phyloP scores from a whole-genome alignment of 2,329 filamentous ascomycete genomes.

The Alternaria incomplexa region DNA sequence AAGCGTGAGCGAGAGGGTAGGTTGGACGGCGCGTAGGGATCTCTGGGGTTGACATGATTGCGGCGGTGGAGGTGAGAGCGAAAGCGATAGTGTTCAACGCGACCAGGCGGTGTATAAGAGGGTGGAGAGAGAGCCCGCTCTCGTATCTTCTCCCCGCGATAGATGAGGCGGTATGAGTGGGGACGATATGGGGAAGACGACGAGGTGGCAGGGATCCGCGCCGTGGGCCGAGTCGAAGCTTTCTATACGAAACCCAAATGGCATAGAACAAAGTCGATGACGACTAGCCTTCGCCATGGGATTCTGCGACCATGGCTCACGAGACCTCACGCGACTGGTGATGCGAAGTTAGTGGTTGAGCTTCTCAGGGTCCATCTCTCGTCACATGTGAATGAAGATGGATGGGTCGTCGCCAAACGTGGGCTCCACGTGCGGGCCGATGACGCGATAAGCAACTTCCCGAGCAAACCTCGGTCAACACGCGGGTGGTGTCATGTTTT shows the following conservation, averaged over 20 bases:
- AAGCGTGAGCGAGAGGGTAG: slow-evolving; percentile 54
- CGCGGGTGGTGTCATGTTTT: slow-evolving; percentile 1
- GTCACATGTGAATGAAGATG: slow-evolving; percentile 14
- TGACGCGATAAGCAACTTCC: slow-evolving; percentile 8
- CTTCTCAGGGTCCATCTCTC: slow-evolving; percentile 1
- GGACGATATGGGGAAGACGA: slow-evolving; percentile 8
- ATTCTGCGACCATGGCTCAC: not conserved
- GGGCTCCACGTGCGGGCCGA: slow-evolving; percentile 5
- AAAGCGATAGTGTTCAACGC: not conserved
- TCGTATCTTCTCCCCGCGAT: slow-evolving; percentile 6
- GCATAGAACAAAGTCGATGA: not conserved
- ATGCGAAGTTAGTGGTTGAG: not conserved
- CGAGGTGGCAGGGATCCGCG: slow-evolving; percentile 3
- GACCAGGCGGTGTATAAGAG: not conserved
- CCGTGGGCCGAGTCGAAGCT: not conserved
- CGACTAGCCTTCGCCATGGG: not conserved
- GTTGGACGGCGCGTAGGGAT: slow-evolving; percentile 44
- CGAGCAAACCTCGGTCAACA: slow-evolving; percentile 15
- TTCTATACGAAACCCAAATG: not conserved
- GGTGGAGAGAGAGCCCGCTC: not conserved
- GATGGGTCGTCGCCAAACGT: not conserved
- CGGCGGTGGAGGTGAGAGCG: not conserved
- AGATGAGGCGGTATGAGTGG: slow-evolving; percentile 4
- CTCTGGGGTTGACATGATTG: slow-evolving; percentile 13
- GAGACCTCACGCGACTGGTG: not conserved